Conservation (phyloP, 495 filamentous ascomycete genomes). For the Sporormia fimetaria region DNA sequence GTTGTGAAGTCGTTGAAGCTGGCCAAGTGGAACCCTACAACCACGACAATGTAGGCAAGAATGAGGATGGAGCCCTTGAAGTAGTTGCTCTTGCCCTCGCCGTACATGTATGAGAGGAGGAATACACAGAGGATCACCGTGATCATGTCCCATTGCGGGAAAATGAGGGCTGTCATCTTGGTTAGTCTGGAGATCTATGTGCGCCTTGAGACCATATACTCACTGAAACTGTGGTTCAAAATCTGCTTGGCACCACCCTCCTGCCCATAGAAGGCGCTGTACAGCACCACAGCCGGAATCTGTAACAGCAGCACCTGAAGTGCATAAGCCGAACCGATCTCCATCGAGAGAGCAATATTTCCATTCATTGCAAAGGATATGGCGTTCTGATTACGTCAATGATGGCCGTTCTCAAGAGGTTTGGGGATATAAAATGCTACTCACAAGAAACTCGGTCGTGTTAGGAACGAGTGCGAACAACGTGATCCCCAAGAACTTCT, state of each 20-base stretch:
- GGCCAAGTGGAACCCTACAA: constrained; percentile 84
- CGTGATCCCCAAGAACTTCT: constrained; percentile 97
- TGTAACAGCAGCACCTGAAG: constrained; percentile 96
- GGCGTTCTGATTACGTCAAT: constrained; percentile 55
- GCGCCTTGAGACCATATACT: constrained; percentile 12
- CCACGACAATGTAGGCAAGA: constrained; percentile 83
- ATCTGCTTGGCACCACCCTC: constrained; percentile 47
- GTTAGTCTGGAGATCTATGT: constrained; percentile 9
- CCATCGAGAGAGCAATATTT: constrained; percentile 98
- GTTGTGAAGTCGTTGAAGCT: constrained; percentile 54
- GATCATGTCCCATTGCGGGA: constrained; percentile 98
- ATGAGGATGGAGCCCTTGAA: constrained; percentile 91
- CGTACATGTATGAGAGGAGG: constrained; percentile 92
- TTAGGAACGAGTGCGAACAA: constrained; percentile 95
- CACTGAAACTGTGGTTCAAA: constrained; percentile 68
- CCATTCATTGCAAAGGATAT: constrained; percentile 99
- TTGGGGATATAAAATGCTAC: constrained; percentile 24
- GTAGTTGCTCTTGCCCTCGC: constrained; percentile 93
- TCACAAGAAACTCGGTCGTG: constrained; percentile 92
- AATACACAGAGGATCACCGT: constrained; percentile 97
- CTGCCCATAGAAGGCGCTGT: constrained; percentile 54
- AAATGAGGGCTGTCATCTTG: constrained; percentile 56
- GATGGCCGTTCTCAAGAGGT: constrained; percentile 29
- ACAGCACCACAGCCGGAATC: constrained; percentile 85
- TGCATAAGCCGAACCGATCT: constrained; percentile 95